These are phyloP conservation scores for Canna indica DNA, from an alignment of 176 grass and related monocot species.

Conservation along the genomic window DNA sequence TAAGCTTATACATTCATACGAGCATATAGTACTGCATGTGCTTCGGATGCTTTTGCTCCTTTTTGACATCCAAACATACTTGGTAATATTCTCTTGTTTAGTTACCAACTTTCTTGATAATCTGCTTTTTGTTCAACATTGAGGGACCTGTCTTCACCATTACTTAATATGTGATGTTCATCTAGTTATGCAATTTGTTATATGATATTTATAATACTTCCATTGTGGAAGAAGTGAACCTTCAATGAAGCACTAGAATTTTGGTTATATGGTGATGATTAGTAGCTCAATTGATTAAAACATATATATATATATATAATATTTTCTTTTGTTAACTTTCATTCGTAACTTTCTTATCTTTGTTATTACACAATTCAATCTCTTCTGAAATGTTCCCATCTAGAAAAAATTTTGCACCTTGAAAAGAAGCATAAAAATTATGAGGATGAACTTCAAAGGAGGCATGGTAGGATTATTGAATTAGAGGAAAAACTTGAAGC, in stretches of 20 bases:
- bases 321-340: neutral
- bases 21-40: neutral
- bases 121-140: neutral
- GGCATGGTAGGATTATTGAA: slow-evolving; percentile 45
- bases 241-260: neutral
- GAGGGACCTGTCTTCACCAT: neutral
- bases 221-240: neutral
- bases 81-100: too few species aligned
- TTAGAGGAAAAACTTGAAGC: slow-evolving; percentile 49
- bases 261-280: neutral
- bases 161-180: neutral
- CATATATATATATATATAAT: too few species aligned
- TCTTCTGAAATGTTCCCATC: slow-evolving; percentile 22
- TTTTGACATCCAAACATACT: too few species aligned
- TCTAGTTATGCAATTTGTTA: neutral
- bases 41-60: neutral
- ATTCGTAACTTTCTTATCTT: slow-evolving; percentile 2
- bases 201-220: neutral
- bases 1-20: neutral
- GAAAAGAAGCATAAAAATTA: slow-evolving; percentile 57
- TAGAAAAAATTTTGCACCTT: slow-evolving; percentile 53
- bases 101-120: neutral
- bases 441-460: slow-evolving; percentile 58
- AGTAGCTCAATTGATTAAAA: neutral
- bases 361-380: slow-evolving; percentile 5